phyloP scores from a whole-genome alignment of 2,329 filamentous ascomycete species.

The Trichophyton mentagrophytes region DNA sequence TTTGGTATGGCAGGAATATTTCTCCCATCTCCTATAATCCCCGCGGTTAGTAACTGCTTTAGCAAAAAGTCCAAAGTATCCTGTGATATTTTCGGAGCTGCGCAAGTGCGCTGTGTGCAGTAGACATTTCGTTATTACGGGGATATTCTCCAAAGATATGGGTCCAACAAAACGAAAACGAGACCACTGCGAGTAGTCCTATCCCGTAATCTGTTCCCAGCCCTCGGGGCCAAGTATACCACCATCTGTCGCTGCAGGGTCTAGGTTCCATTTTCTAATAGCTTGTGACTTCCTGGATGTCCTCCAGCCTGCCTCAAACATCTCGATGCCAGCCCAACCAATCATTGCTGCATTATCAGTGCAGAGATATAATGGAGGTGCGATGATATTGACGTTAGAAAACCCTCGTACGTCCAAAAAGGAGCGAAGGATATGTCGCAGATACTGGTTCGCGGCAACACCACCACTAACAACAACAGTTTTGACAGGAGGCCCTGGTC shows the following conservation, averaged over 20 bases:
- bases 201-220: constrained; percentile 28
- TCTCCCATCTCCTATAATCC: neutral
- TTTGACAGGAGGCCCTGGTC: constrained; percentile 24
- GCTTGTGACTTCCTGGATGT: constrained; percentile 49
- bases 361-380: constrained; percentile 66
- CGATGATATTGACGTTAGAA: constrained; percentile 47
- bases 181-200: neutral
- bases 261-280: constrained; percentile 61
- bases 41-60: neutral
- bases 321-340: constrained; percentile 83
- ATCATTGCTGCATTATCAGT: constrained; percentile 98
- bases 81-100: no score
- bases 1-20: neutral
- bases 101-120: neutral
- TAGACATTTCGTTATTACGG: neutral
- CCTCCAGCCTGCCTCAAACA: constrained; percentile 67
- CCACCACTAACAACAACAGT: constrained; percentile 78
- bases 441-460: constrained; percentile 72
- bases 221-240: constrained; percentile 53
- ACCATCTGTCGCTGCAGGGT: constrained; percentile 46
- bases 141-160: no score
- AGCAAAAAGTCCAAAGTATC: neutral
- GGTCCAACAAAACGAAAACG: no score
- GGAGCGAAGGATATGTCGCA: constrained; percentile 53
- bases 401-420: constrained; percentile 57